Conservation (phyloP, 2,329 filamentous ascomycete genomes). For the Penicillium sp. region DNA sequence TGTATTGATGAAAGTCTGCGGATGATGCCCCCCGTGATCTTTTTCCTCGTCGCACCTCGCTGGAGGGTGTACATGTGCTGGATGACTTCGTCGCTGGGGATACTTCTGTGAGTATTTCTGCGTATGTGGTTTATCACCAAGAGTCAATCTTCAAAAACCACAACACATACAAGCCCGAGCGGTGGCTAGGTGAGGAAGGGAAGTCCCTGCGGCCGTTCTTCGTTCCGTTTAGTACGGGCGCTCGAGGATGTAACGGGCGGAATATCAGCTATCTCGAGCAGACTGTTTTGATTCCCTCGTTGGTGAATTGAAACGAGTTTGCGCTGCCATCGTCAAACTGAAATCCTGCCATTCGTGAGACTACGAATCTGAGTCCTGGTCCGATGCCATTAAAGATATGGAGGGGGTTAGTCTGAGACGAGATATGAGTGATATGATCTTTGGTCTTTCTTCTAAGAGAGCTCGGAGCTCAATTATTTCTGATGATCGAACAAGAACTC, state of each 20-base stretch:
- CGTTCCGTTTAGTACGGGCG: conserved; percentile 41
- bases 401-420: not conserved
- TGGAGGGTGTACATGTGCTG: conserved; percentile 38
- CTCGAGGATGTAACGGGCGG: conserved; percentile 40
- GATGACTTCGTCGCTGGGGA: conserved; percentile 34
- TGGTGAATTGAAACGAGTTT: conserved; percentile 50
- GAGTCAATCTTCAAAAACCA: conserved; percentile 36
- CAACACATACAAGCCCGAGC: conserved; percentile 39
- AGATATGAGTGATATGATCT: not conserved
- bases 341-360: conserved; percentile 25
- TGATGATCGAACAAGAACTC: no score
- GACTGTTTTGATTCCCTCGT: conserved; percentile 45
- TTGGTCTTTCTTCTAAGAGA: no score
- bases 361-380: conserved; percentile 15
- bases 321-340: conserved; percentile 32
- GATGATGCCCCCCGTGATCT: conserved; percentile 40
- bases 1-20: conserved; percentile 52
- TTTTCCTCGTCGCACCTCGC: conserved; percentile 45
- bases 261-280: conserved; percentile 49
- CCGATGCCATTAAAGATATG: conserved; percentile 20
- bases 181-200: conserved; percentile 42
- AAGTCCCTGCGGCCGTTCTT: conserved; percentile 41
- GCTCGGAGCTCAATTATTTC: no score
- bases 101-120: conserved; percentile 46
- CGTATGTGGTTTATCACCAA: conserved; percentile 42